phyloP scores from a whole-genome alignment of 371 early-diverging fungal species.

The Mucor velutinosus region DNA sequence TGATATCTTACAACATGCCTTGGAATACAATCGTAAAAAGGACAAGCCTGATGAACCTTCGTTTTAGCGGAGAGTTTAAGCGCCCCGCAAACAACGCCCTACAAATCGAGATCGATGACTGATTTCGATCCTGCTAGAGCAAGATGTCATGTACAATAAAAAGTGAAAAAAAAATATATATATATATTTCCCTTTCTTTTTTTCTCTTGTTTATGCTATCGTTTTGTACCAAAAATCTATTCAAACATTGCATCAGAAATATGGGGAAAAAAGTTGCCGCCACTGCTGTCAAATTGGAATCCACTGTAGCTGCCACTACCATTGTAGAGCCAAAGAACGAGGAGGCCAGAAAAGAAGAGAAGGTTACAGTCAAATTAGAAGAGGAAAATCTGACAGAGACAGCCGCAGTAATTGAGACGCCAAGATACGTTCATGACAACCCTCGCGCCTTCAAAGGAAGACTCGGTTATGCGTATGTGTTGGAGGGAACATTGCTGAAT shows the following conservation, averaged over 20 bases:
- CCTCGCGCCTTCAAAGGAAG: slow-evolving; percentile 26
- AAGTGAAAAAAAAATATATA: not conserved
- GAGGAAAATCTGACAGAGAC: not conserved
- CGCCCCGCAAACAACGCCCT: slow-evolving; percentile 1
- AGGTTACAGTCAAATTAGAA: not conserved
- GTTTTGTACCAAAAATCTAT: not conserved
- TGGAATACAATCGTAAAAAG: slow-evolving; percentile 28
- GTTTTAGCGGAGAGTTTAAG: not conserved
- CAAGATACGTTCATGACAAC: slow-evolving; percentile 21
- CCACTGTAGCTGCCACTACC: not conserved
- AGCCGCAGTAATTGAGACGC: not conserved
- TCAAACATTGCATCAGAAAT: not conserved
- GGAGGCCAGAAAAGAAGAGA: not conserved
- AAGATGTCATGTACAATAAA: not conserved
- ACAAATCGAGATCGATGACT: not conserved
- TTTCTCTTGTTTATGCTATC: not conserved
- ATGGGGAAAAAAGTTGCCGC: not conserved
- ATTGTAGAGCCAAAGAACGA: not conserved
- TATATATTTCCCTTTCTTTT: not conserved
- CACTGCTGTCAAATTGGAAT: not conserved
- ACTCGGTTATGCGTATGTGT: slow-evolving; percentile 26
- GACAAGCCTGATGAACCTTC: slow-evolving; percentile 15
- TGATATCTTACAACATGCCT: slow-evolving; percentile 43
- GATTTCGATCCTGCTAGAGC: not conserved
- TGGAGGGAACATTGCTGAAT: no score